Percentiles rank a stretch among this genome's conserved stretches.
Conservation (phyloP, 495 filamentous ascomycete genomes). For the Aspergillus mulundensis region DNA sequence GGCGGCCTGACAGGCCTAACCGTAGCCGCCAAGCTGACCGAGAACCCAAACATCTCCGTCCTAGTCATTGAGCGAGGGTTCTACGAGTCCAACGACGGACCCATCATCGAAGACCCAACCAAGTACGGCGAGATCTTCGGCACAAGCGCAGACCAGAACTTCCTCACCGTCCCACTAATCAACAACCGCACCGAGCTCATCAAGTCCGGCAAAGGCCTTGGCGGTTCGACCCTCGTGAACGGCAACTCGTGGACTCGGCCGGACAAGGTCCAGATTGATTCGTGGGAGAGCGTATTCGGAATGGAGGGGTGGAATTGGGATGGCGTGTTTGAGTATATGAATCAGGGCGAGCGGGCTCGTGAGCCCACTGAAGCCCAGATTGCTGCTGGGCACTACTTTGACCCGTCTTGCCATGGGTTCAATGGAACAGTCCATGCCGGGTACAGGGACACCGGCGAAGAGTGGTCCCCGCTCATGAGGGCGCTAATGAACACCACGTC, state of each 20-base stretch:
- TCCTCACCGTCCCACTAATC: constrained; percentile 15
- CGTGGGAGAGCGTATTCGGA: constrained; percentile 44
- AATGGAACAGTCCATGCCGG: constrained; percentile 27
- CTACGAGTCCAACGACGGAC: constrained; percentile 25
- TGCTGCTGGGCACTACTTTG: constrained; percentile 20
- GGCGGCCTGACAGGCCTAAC: constrained; percentile 34
- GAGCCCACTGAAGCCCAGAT: constrained; percentile 15
- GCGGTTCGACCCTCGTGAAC: constrained; percentile 57
- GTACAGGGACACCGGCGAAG: constrained; percentile 18
- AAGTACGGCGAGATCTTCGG: constrained; percentile 34
- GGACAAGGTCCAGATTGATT: constrained; percentile 43
- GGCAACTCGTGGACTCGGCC: constrained; percentile 45
- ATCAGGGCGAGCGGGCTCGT: constrained; percentile 18
- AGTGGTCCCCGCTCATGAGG: constrained; percentile 19
- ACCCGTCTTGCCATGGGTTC: constrained; percentile 23
- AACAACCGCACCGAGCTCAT: constrained; percentile 17
- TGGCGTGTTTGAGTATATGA: constrained; percentile 41
- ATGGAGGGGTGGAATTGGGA: constrained; percentile 53
- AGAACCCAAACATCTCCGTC: constrained; percentile 43
- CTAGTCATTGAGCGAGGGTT: constrained; percentile 51
- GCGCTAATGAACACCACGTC: constrained; percentile 21
- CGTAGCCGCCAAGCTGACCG: constrained; percentile 38
- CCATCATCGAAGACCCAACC: constrained; percentile 32
- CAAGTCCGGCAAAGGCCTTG: constrained; percentile 32
- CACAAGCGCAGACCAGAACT: constrained; percentile 20